Conservation (phyloP, 2,329 filamentous ascomycete species). For the Ilyonectria sp. region DNA sequence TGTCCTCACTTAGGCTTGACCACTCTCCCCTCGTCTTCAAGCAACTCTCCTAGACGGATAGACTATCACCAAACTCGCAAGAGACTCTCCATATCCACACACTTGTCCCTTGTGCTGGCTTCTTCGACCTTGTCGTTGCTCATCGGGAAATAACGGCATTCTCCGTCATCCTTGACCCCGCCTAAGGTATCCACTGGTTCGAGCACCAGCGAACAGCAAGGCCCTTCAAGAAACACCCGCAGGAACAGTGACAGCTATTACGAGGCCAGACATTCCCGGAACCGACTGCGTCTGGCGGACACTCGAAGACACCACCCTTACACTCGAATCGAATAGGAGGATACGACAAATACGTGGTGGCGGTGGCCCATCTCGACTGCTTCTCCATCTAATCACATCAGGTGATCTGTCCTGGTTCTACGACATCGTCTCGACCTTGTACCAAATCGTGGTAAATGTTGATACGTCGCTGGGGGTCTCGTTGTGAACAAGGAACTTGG, state of each 20-base stretch:
- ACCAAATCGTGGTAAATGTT: slow-evolving; percentile 19
- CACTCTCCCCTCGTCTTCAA: neutral
- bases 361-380: neutral
- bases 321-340: neutral
- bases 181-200: slow-evolving; percentile 28
- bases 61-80: slow-evolving; percentile 1
- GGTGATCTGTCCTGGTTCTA: neutral
- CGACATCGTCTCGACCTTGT: neutral
- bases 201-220: slow-evolving; percentile 22
- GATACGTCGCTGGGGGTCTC: slow-evolving; percentile 6
- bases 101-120: neutral
- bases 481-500: slow-evolving; percentile 31
- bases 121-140: neutral
- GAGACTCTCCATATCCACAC: neutral
- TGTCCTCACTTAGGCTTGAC: slow-evolving; percentile 9
- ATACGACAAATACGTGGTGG: neutral
- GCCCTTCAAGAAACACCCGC: slow-evolving; percentile 1
- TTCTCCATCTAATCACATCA: neutral
- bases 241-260: neutral
- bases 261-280: neutral
- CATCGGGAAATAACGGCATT: slow-evolving; percentile 9
- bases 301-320: neutral
- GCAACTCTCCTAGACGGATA: neutral
- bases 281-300: neutral
- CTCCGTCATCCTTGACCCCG: slow-evolving; percentile 17